Evolutionary conservation across 768 basidiomycete species (phyloP).

Genomic region (Suillus placidus): DNA sequence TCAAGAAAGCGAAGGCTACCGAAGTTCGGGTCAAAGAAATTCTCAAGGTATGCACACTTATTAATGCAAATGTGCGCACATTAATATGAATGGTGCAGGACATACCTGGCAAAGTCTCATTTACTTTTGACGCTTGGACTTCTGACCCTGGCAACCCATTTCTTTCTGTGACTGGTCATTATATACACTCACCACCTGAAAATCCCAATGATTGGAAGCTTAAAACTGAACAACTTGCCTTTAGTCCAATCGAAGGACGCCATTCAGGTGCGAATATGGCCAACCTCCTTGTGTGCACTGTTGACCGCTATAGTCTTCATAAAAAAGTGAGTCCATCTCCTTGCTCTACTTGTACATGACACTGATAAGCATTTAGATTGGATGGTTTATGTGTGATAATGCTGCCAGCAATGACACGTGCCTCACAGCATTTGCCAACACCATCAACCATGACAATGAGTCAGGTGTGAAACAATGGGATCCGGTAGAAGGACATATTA

Average conservation of each 20-base stretch:
- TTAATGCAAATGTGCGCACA: no score
- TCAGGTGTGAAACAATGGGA: conserved; percentile 14
- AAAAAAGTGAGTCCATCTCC: neutral
- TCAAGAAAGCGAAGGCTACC: neutral
- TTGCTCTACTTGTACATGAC: no score
- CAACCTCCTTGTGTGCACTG: conserved; percentile 8
- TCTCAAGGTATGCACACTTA: neutral
- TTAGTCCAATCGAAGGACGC: conserved; percentile 6
- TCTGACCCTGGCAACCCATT: conserved; percentile 19
- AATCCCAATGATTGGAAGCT: conserved; percentile 14
- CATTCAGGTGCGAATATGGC: conserved; percentile 25
- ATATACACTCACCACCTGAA: conserved; percentile 4
- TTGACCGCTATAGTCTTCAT: conserved; percentile 20
- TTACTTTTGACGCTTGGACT: conserved; percentile 22
- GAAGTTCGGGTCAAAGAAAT: neutral
- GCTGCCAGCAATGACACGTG: neutral
- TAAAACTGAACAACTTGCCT: conserved; percentile 11
- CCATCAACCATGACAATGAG: no score
- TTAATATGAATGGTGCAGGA: neutral
- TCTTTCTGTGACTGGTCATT: conserved; percentile 23
- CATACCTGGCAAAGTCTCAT: conserved; percentile 4
- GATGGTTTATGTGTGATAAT: neutral
- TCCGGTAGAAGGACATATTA: neutral
- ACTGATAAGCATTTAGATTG: neutral
- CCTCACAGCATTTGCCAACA: neutral